These are phyloP conservation scores for Berberis thunbergii DNA, from an alignment of 164 flowering plant species.

Conservation along the genomic window DNA sequence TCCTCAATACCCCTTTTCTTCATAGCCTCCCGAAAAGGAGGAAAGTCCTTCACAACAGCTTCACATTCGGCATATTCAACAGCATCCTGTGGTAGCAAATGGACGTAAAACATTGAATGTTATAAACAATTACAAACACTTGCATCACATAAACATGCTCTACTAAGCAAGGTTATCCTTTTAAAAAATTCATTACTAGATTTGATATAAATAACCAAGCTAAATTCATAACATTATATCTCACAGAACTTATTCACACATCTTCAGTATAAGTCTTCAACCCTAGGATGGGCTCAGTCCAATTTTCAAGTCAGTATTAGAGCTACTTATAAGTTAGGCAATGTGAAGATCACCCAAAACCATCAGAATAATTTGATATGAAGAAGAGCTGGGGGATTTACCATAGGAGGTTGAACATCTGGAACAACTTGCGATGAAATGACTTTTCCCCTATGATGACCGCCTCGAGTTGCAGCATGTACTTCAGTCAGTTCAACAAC, in stretches of 20 bases:
- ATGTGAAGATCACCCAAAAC: neutral
- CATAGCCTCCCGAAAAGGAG: conserved; percentile 86
- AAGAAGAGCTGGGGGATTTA: conserved; percentile 13
- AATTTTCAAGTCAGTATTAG: too few relatives aligned
- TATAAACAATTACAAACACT: neutral
- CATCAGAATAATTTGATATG: neutral
- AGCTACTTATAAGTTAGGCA: too few relatives aligned
- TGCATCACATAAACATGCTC: too few relatives aligned
- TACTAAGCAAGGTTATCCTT: too few relatives aligned
- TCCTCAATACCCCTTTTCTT: conserved; percentile 89
- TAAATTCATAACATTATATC: too few relatives aligned
- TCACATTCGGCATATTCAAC: conserved; percentile 94
- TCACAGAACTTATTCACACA: too few relatives aligned
- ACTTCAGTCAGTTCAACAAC: conserved; percentile 77
- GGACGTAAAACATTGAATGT: neutral
- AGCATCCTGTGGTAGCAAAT: conserved; percentile 52
- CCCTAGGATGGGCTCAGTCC: too few relatives aligned
- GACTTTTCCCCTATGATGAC: conserved; percentile 92
- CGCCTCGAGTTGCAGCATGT: conserved; percentile 91
- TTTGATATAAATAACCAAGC: too few relatives aligned
- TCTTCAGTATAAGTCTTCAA: too few relatives aligned
- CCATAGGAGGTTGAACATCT: conserved; percentile 97
- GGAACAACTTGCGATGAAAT: conserved; percentile 68
- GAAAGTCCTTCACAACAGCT: conserved; percentile 77
- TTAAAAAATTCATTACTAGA: too few relatives aligned